phyloP scores from a whole-genome alignment of 1,284 basidiomycete species.

The Naganishia liquefaciens region DNA sequence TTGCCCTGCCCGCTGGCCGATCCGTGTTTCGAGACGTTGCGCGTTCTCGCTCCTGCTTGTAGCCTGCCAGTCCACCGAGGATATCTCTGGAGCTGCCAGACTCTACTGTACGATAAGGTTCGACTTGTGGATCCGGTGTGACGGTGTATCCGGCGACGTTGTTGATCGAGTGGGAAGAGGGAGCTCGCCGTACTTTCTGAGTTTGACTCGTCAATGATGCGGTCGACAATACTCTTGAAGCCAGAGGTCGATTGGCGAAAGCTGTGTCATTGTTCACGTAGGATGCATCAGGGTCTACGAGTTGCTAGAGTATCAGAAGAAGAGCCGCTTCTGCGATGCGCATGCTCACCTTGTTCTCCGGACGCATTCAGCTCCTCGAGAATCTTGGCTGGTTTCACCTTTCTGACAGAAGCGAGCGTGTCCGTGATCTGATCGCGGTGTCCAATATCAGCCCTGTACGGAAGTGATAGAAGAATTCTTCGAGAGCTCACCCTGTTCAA shows the following conservation, averaged over 20 bases:
- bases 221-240: constrained; percentile 9
- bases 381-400: constrained; percentile 46
- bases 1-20: constrained; percentile 7
- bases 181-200: not conserved
- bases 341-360: constrained; percentile 15
- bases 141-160: constrained; percentile 1
- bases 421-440: constrained; percentile 35
- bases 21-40: constrained; percentile 17
- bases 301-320: not conserved
- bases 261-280: constrained; percentile 23
- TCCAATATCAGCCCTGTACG: constrained; percentile 18
- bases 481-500: constrained; percentile 45
- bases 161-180: constrained; percentile 7
- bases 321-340: not conserved
- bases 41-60: constrained; percentile 9
- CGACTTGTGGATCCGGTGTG: not conserved
- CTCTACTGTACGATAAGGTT: not conserved
- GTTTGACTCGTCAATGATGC: not conserved
- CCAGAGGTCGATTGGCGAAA: constrained; percentile 14
- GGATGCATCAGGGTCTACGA: constrained; percentile 19
- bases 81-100: constrained; percentile 4
- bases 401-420: constrained; percentile 47
- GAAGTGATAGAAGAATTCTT: constrained; percentile 7
- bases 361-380: constrained; percentile 47
- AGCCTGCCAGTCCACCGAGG: constrained; percentile 5